phyloP scores from a whole-genome alignment of 1,284 basidiomycete species.

The Cryptococcus sp. region DNA sequence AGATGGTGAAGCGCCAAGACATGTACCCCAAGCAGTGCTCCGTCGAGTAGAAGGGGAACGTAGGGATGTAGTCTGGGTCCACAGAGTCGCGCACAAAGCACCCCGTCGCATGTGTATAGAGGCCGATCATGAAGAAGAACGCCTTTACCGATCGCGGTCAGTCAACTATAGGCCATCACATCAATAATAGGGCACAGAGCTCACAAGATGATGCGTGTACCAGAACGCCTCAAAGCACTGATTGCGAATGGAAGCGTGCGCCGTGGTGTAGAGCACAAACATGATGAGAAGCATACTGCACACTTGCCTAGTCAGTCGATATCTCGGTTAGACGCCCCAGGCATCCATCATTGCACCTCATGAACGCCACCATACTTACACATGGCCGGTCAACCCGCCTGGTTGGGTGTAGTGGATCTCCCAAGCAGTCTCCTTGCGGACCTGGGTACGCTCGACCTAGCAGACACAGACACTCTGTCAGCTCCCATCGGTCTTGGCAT shows the following conservation, averaged over 20 bases:
- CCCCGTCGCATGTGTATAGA: conserved; percentile 83
- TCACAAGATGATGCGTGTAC: conserved; percentile 46
- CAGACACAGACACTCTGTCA: background rate
- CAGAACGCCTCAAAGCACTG: conserved; percentile 90
- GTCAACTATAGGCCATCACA: background rate
- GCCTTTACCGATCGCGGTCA: conserved; percentile 47
- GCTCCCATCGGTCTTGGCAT: conserved; percentile 1
- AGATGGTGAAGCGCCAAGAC: conserved; percentile 81
- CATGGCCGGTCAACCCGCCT: conserved; percentile 82
- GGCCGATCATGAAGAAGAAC: conserved; percentile 79
- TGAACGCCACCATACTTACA: conserved; percentile 39
- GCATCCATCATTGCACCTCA: conserved; percentile 6
- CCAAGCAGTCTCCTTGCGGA: conserved; percentile 67
- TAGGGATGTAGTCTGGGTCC: conserved; percentile 61
- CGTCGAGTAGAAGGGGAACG: conserved; percentile 78
- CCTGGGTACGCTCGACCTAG: conserved; percentile 49
- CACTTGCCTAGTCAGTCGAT: background rate
- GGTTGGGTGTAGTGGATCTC: conserved; percentile 81
- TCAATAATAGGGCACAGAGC: background rate
- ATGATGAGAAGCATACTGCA: conserved; percentile 73
- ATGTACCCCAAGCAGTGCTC: conserved; percentile 78
- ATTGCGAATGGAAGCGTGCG: conserved; percentile 72
- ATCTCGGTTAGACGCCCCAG: background rate
- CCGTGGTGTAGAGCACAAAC: conserved; percentile 62
- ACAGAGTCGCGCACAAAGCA: conserved; percentile 83